Base-by-base conservation (phyloP, 2,329 filamentous ascomycete species). In the Colletotrichum lini region DNA sequence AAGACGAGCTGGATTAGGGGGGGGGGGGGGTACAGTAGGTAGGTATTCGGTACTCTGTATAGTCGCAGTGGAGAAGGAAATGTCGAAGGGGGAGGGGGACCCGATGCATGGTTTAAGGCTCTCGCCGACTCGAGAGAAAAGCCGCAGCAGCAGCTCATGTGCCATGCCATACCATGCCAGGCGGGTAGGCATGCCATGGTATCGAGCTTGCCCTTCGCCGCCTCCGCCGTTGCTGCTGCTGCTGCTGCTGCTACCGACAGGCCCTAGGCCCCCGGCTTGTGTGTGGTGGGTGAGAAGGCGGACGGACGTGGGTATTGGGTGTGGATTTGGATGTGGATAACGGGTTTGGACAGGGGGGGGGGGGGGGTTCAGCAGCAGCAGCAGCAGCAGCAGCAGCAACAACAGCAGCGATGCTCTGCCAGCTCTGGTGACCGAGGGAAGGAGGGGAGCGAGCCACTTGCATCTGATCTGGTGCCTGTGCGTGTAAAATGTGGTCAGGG, bases 401-500 rank as follows among this genome's bases (percentile, higher is more conserved):
- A 42, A 26, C 40, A n/a, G 8, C 56, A 60, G 62, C 42, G 64
- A 58, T 70, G 47, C 59, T 62, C 74, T 78, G 78, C 80, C 83
- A 30, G 30, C 30, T 30, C 30, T 30, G 30, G 26, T 26, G 26
- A 26, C 26, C 26, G 26, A 26, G 26, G 26, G 26, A 4, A 26
- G 26, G 26, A 26, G 26, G 30, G 30, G 79, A 83, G 81, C 82
- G 79, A 83, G 81, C 82, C 82, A 84, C 81, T 80, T 60, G 76
- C 75, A 63, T 62, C 64, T 71, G 68, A 30, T 30, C 30, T 30
- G 30, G 30, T 30, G 30, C 30, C 30, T 68, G 65, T 38, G 30
- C 21, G 64, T 71, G 65, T 47, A 47, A 47, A n/a, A 53, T 53
- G 50, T 54, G 26, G 68, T 67, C 61, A 67, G 67, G 67, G 57